Conservation (phyloP, 2,329 filamentous ascomycete genomes). For the Chrysoporthe austroafricana region DNA sequence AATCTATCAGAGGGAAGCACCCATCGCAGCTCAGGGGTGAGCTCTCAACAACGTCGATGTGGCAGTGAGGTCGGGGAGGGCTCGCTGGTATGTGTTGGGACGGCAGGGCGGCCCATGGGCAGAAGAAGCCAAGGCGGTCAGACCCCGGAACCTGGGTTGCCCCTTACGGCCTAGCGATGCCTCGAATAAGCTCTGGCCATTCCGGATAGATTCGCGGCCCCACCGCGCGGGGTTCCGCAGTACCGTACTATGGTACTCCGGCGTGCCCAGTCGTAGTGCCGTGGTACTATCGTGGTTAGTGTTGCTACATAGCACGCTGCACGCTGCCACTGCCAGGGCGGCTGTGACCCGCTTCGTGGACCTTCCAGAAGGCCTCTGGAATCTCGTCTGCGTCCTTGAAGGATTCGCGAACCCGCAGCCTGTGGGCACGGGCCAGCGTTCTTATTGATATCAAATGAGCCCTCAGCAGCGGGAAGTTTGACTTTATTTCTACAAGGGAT, state of each 20-base stretch:
- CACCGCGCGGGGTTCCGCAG: background rate
- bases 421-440: background rate
- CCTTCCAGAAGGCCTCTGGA: conserved; percentile 4
- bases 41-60: conserved; percentile 1
- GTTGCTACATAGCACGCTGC: background rate
- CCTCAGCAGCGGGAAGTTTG: background rate
- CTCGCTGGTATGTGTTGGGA: conserved; percentile 15
- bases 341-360: conserved; percentile 21
- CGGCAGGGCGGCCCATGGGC: background rate
- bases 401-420: background rate
- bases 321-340: conserved; percentile 14
- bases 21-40: background rate
- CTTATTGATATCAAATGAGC: background rate
- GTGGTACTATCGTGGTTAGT: background rate
- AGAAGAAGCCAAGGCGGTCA: conserved; percentile 19
- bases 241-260: too few relatives aligned
- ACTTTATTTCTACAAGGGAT: background rate
- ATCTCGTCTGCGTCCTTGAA: background rate
- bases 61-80: background rate
- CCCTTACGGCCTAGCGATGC: conserved; percentile 21
- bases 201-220: conserved; percentile 9
- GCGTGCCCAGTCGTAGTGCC: background rate
- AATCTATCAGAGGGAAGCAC: too few relatives aligned
- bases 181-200: conserved; percentile 9
- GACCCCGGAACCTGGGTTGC: conserved; percentile 20